Base-by-base conservation (phyloP, 345 rosid genomes). In the Moricandia arvensis region DNA sequence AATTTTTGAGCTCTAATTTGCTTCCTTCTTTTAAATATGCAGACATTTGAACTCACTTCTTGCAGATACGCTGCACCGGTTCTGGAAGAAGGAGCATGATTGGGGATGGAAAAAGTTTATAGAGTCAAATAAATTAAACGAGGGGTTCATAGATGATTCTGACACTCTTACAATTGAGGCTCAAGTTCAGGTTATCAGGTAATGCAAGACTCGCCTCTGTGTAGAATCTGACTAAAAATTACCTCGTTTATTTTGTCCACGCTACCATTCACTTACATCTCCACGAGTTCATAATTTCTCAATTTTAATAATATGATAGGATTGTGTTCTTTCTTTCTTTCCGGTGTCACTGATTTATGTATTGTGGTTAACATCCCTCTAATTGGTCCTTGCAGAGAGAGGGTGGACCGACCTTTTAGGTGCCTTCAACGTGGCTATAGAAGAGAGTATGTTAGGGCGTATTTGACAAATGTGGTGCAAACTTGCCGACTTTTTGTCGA, bases 21-120 rank as follows among this genome's bases (percentile, higher is more conserved):
- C 35, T 58, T 47, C 8, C 51, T 27, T 34, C 24, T 72, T 72
- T 34, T 72, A 66, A 58, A 54, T 81, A 16, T 66, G 30, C 63
- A 62, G 72, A 47, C 79, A 41, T 81, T 82, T 71, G 69, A 63
- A 60, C 75, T 59, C 34, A 68, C 70, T 26, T 73, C 61, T 70
- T 86, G 81, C 83, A 95, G 98, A 95, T 85, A 95, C 99, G 33
- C 72, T 95, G 58, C 99, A 95, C 85, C 97, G 98, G 15, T 95
- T 95, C 79, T 88, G 97, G 83, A 92, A 95, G 91, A 92, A 95
- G 80, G 99, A 95, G 88, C 99, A 95, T 82, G 99, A 92, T 59
- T 95, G 99, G 99, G 99, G 99, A 2, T 92, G 99, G 99, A 95
- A 95, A 86, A 95, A 95, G 79, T 95, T 95, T 83, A 92, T 95